These are phyloP conservation scores for Trichoderma sp. DNA, from an alignment of 2,329 filamentous ascomycete species.

Conservation along the genomic window DNA sequence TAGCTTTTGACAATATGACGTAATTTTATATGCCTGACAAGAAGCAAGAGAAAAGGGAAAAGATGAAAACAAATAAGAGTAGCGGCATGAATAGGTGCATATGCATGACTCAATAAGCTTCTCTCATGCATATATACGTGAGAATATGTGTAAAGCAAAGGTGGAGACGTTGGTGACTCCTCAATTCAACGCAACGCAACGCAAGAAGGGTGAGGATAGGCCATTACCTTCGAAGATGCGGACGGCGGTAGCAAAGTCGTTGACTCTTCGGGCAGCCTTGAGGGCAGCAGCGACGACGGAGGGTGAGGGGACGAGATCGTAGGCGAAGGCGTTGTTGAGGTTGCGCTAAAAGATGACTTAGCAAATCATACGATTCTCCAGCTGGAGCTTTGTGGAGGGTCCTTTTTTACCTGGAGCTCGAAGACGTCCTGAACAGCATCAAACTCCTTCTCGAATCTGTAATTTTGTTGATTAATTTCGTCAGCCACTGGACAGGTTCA, in stretches of 20 bases:
- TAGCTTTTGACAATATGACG: background rate
- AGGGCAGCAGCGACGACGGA: conserved; percentile 89
- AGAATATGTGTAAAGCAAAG: background rate
- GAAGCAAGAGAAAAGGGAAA: background rate
- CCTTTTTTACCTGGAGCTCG: conserved; percentile 86
- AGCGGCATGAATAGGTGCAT: background rate
- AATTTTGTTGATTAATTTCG: background rate
- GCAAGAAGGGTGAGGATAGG: background rate
- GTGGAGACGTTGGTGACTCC: background rate
- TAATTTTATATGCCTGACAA: background rate
- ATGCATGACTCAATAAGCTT: background rate
- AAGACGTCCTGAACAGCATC: conserved; percentile 97
- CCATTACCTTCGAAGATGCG: conserved; percentile 94
- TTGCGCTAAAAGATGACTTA: conserved; percentile 64
- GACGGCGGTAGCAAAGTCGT: conserved; percentile 97
- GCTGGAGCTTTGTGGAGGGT: conserved; percentile 32
- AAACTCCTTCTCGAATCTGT: conserved; percentile 99
- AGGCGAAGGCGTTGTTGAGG: conserved; percentile 99
- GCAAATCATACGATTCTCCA: conserved; percentile 33
- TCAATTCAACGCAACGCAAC: conserved; percentile 9
- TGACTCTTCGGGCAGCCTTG: conserved; percentile 91
- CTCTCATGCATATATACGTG: background rate
- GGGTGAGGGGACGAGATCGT: conserved; percentile 97
- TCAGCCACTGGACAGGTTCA: background rate
- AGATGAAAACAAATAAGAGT: background rate